Percentiles rank a stretch among this genome's conserved stretches.
phyloP scores from a whole-genome alignment of 1,139 yeast species.

The Kodamaea fungicola region DNA sequence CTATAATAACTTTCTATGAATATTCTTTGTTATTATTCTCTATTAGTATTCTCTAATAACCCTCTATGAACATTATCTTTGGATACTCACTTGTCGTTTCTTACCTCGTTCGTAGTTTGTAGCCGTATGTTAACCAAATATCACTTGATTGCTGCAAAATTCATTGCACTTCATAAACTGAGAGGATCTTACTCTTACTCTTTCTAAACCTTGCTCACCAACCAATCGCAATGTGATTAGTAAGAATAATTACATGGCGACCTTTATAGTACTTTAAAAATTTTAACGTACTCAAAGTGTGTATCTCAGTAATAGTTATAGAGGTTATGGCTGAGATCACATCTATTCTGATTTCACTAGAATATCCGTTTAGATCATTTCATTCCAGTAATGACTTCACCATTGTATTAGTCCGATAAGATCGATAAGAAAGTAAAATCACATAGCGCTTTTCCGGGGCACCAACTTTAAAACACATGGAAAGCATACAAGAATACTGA shows the following conservation, averaged over 20 bases:
- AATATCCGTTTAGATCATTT: slow-evolving; percentile 23
- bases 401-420: slow-evolving; percentile 93
- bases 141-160: slow-evolving; percentile 91
- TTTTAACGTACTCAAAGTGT: slow-evolving; percentile 86
- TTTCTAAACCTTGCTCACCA: slow-evolving; percentile 55
- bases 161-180: no score
- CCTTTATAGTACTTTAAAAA: slow-evolving; percentile 92
- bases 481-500: slow-evolving; percentile 87
- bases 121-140: no score
- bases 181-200: slow-evolving; percentile 81
- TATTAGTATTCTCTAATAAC: no score
- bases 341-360: slow-evolving; percentile 80
- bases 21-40: no score
- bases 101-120: slow-evolving; percentile 90
- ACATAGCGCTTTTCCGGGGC: slow-evolving; percentile 94
- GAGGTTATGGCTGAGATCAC: slow-evolving; percentile 84
- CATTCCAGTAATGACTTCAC: slow-evolving; percentile 70
- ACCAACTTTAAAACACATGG: slow-evolving; percentile 87
- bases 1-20: no score
- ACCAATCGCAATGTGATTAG: slow-evolving; percentile 82
- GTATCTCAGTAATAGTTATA: slow-evolving; percentile 96
- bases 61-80: no score
- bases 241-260: slow-evolving; percentile 90
- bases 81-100: no score
- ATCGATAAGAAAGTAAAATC: slow-evolving; percentile 89